Conservation (phyloP, 2,329 filamentous ascomycete genomes). For the Epichloe uncinata region DNA sequence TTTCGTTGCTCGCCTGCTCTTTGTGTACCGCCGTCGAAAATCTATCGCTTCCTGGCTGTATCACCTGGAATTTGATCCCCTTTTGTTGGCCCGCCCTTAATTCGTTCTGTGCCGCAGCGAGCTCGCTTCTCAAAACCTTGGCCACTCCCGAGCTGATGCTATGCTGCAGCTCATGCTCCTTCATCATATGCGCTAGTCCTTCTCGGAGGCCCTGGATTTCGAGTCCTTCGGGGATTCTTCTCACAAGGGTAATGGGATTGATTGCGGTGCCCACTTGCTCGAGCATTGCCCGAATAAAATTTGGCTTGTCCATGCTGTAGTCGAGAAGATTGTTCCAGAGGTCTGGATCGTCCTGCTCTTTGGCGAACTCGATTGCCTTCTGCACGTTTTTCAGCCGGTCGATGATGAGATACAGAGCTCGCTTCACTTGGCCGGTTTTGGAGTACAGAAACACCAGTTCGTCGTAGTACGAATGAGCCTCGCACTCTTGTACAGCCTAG, state of each 20-base stretch:
- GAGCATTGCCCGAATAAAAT: conserved; percentile 81
- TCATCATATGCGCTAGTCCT: conserved; percentile 78
- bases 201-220: conserved; percentile 85
- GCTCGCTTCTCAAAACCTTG: conserved; percentile 73
- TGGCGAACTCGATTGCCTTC: conserved; percentile 87
- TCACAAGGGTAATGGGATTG: conserved; percentile 79
- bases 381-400: conserved; percentile 83
- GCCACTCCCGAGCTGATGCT: conserved; percentile 87
- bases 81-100: conserved; percentile 67
- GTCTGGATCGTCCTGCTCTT: conserved; percentile 81
- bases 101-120: conserved; percentile 68
- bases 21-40: conserved; percentile 16
- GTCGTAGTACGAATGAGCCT: conserved; percentile 66
- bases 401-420: conserved; percentile 84
- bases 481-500: conserved; percentile 62
- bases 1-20: conserved; percentile 11
- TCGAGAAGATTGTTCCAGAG: conserved; percentile 90
- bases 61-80: conserved; percentile 80
- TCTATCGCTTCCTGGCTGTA: conserved; percentile 30
- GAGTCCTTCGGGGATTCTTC: conserved; percentile 81
- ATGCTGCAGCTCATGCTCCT: conserved; percentile 90
- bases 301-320: conserved; percentile 95
- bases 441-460: conserved; percentile 94
- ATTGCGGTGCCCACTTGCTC: conserved; percentile 92
- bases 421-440: conserved; percentile 88